phyloP scores from a whole-genome alignment of 202 grass and related monocot species.

The Hordeum pubiflorum region DNA sequence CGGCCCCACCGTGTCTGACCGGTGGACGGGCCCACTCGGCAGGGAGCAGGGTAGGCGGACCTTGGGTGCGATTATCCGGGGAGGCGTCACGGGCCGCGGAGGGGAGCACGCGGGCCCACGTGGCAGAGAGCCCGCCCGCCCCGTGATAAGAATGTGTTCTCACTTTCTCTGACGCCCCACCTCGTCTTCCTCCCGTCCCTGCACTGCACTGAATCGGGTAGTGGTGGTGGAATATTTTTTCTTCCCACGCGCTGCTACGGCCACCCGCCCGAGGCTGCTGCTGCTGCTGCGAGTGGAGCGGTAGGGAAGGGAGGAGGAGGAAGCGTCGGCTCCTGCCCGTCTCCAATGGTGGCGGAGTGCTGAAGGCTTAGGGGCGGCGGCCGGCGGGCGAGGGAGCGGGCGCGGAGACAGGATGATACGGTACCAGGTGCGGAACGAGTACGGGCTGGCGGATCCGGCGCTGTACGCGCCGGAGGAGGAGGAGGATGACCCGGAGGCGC shows the following conservation, averaged over 20 bases:
- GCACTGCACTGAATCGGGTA: background rate
- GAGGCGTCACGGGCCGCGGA: constrained; percentile 18
- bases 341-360: constrained; percentile 38
- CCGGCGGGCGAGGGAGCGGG: background rate
- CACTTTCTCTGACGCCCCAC: background rate
- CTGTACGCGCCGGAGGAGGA: constrained; percentile 50
- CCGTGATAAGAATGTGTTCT: constrained; percentile 32
- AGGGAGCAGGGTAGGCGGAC: accelerated
- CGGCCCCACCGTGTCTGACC: background rate
- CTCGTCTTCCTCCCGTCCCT: constrained; percentile 9
- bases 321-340: background rate
- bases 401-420: constrained; percentile 68
- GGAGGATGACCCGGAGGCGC: constrained; percentile 84
- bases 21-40: accelerated
- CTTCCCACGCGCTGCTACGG: constrained; percentile 33
- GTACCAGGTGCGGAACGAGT: constrained; percentile 89
- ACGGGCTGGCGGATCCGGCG: constrained; percentile 68
- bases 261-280: constrained; percentile 6
- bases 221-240: background rate
- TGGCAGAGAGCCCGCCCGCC: background rate
- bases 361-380: background rate
- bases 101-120: background rate
- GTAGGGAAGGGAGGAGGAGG: background rate
- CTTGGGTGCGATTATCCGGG: background rate
- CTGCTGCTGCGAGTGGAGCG: background rate